phyloP scores from a whole-genome alignment of 306 rosid genomes.

The Albizia julibrissin region DNA sequence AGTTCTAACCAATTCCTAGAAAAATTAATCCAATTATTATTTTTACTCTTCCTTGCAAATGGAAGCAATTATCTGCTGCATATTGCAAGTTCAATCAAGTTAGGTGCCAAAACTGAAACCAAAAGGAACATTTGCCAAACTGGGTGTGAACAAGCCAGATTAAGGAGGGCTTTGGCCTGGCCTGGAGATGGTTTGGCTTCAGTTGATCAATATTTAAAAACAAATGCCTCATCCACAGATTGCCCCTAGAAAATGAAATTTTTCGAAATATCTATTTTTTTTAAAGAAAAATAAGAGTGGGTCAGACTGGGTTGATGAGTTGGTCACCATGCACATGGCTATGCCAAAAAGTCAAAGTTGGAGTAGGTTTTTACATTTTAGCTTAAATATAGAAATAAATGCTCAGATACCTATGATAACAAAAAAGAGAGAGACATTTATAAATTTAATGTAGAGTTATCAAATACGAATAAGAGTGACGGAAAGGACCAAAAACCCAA shows the following conservation, averaged over 20 bases:
- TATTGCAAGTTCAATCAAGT: background rate
- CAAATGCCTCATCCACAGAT: background rate
- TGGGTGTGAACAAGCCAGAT: background rate
- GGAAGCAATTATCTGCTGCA: background rate
- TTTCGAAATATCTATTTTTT: background rate
- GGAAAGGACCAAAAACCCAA: background rate
- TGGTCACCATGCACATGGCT: background rate
- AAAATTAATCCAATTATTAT: background rate
- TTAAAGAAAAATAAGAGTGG: no score
- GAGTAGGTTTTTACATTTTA: background rate
- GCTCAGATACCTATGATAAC: background rate
- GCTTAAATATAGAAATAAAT: background rate
- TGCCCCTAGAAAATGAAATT: background rate
- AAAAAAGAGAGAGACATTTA: background rate
- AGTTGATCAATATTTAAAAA: no score
- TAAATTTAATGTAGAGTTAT: background rate
- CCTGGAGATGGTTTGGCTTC: no score
- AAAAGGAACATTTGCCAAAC: background rate
- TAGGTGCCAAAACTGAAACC: background rate
- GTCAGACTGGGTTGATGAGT: no score
- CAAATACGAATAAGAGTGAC: background rate
- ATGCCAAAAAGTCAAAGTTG: background rate
- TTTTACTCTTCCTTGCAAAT: background rate
- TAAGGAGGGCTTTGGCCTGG: no score
- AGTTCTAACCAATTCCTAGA: background rate